Evolutionary conservation across 2,329 filamentous ascomycete species (phyloP).

Genomic region (Botryotinia narcissicola): DNA sequence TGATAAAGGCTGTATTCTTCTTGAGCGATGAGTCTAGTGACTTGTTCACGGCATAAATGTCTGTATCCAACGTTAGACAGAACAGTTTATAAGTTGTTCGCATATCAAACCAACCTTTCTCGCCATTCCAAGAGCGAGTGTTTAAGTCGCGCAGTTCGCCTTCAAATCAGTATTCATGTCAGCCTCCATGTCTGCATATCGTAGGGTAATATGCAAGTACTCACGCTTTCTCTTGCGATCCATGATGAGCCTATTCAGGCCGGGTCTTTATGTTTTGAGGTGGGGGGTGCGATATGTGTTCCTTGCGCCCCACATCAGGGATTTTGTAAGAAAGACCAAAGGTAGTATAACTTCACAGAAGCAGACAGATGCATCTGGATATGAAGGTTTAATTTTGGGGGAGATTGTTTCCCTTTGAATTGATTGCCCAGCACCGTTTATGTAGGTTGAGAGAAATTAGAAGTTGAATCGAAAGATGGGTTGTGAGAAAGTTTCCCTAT

Average conservation of each 20-base stretch:
- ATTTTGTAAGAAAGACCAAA: constrained; percentile 37
- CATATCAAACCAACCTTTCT: constrained; percentile 62
- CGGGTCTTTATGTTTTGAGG: constrained; percentile 25
- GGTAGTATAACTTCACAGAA: constrained; percentile 35
- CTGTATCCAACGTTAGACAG: constrained; percentile 27
- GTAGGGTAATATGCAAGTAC: constrained; percentile 29
- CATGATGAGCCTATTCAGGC: constrained; percentile 45
- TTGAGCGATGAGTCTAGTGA: constrained; percentile 93
- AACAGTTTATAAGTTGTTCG: background rate
- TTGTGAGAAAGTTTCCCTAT: constrained; percentile 13
- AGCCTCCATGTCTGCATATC: constrained; percentile 23
- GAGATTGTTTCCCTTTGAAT: background rate
- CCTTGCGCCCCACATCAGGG: constrained; percentile 39
- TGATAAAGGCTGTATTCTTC: constrained; percentile 98
- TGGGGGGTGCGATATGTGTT: constrained; percentile 31
- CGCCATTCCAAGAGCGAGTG: constrained; percentile 81
- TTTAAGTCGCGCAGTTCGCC: constrained; percentile 91
- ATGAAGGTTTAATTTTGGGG: constrained; percentile 6
- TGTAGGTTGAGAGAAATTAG: background rate
- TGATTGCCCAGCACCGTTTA: background rate
- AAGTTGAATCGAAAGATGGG: background rate
- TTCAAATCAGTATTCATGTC: constrained; percentile 42
- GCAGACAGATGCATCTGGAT: constrained; percentile 41
- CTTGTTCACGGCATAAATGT: constrained; percentile 54
- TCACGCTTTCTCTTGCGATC: constrained; percentile 64